Evolutionary conservation across 805 yeast species (phyloP).

Genomic region (Candida parachauliodes): DNA sequence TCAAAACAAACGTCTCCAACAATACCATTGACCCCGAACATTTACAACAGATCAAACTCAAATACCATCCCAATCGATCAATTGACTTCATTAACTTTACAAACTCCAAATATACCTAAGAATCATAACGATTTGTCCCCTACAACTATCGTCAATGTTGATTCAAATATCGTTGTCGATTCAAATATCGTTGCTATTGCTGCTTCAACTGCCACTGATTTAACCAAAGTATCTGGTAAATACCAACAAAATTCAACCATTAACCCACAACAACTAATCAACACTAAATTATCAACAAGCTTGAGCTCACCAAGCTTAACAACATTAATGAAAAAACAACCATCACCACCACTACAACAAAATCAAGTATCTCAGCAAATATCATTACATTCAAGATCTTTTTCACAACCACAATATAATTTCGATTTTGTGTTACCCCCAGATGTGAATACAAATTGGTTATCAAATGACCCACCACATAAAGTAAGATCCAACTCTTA

Average conservation of each 20-base stretch:
- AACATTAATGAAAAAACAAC: not conserved
- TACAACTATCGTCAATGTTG: conserved; percentile 1
- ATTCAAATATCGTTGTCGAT: conserved; percentile 2
- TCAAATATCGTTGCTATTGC: conserved; percentile 5
- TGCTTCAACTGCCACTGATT: conserved; percentile 7
- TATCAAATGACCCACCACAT: not conserved
- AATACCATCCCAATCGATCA: conserved; percentile 19
- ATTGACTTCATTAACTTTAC: conserved; percentile 21
- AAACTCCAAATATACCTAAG: conserved; percentile 7
- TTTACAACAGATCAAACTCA: conserved; percentile 10
- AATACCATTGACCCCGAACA: conserved; percentile 5
- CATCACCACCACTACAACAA: not conserved
- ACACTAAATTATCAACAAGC: conserved; percentile 10
- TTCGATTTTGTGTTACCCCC: conserved; percentile 17
- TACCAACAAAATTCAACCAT: conserved; percentile 21
- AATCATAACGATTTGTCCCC: not conserved
- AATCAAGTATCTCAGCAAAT: conserved; percentile 1
- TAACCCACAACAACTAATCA: conserved; percentile 29
- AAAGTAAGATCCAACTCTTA: conserved; percentile 7
- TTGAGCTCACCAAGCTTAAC: conserved; percentile 17
- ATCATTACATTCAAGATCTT: conserved; percentile 5
- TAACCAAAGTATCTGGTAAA: not conserved
- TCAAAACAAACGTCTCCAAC: conserved; percentile 4
- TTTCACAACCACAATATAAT: conserved; percentile 15
- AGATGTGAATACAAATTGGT: not conserved